Percentiles rank a stretch among this genome's conserved stretches.
phyloP scores from a whole-genome alignment of 2,329 filamentous ascomycete genomes.

The Rutstroemia sp. region DNA sequence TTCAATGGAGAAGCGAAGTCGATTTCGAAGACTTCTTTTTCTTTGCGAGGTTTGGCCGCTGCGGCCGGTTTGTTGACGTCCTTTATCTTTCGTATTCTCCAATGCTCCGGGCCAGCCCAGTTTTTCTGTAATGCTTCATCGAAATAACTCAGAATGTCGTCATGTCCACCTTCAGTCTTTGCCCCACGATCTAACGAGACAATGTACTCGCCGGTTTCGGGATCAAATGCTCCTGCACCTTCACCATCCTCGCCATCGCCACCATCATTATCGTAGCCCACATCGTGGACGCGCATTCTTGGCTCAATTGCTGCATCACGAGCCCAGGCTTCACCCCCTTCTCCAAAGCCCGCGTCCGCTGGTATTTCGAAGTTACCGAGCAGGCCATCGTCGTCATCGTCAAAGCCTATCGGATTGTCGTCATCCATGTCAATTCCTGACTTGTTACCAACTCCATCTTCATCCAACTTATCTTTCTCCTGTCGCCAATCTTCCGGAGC shows the following conservation, averaged over 20 bases:
- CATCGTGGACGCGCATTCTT: constrained; percentile 73
- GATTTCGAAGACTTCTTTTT: constrained; percentile 94
- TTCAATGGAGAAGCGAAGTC: constrained; percentile 77
- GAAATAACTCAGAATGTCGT: constrained; percentile 97
- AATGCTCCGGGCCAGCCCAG: constrained; percentile 97
- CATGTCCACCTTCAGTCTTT: constrained; percentile 61
- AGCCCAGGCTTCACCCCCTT: constrained; percentile 94
- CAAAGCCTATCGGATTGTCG: constrained; percentile 75
- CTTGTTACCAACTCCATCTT: constrained; percentile 50
- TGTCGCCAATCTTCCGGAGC: constrained; percentile 79
- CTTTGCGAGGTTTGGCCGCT: constrained; percentile 65
- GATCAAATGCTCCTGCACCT: constrained; percentile 52
- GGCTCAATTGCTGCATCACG: constrained; percentile 80
- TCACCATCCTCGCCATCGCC: constrained; percentile 43
- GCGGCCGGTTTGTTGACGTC: constrained; percentile 58
- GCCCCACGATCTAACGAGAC: constrained; percentile 70
- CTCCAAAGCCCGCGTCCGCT: constrained; percentile 76
- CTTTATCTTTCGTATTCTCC: constrained; percentile 94
- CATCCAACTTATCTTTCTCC: constrained; percentile 54
- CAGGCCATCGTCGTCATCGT: constrained; percentile 65
- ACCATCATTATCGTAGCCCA: constrained; percentile 46
- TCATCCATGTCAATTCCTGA: constrained; percentile 82
- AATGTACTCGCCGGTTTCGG: constrained; percentile 64
- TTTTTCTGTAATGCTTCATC: constrained; percentile 95
- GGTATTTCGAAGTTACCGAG: constrained; percentile 63